Evolutionary conservation across 495 filamentous ascomycete genomes (phyloP).

Genomic region (Xylaria castorea): DNA sequence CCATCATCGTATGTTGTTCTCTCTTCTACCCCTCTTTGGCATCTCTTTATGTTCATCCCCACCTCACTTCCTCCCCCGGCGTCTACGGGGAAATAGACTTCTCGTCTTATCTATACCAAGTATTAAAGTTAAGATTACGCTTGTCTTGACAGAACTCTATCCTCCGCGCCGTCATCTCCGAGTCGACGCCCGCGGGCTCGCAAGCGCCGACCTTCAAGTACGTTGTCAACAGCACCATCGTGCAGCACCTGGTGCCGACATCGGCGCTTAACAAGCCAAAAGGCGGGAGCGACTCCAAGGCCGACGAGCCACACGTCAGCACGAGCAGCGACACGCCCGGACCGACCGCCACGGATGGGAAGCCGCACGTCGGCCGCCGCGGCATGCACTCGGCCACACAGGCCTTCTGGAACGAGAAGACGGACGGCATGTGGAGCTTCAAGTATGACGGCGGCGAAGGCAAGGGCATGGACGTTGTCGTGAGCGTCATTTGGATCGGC

Average conservation of each 20-base stretch:
- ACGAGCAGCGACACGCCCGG: conserved; percentile 46
- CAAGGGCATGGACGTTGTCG: conserved; percentile 88
- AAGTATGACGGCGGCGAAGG: conserved; percentile 87
- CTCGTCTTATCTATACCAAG: not conserved
- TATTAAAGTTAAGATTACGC: conserved; percentile 25
- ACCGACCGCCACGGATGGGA: conserved; percentile 55
- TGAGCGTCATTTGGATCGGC: conserved; percentile 89
- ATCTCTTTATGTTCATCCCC: not conserved
- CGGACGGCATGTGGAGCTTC: conserved; percentile 96
- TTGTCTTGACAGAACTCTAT: conserved; percentile 70
- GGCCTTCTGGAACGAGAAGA: conserved; percentile 97
- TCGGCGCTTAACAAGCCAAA: conserved; percentile 60
- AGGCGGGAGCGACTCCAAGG: conserved; percentile 44
- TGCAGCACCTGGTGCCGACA: conserved; percentile 78
- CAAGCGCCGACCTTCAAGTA: conserved; percentile 76
- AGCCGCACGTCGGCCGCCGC: conserved; percentile 74
- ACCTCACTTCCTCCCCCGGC: not conserved
- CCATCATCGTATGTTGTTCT: conserved; percentile 77
- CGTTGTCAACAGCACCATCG: conserved; percentile 95
- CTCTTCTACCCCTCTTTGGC: not conserved
- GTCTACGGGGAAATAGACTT: not conserved
- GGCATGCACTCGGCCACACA: conserved; percentile 97
- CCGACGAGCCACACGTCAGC: conserved; percentile 42
- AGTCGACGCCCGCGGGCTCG: conserved; percentile 67
- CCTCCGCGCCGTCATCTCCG: conserved; percentile 83